Conservation (phyloP, 805 yeast genomes). For the Candida railenensis region DNA sequence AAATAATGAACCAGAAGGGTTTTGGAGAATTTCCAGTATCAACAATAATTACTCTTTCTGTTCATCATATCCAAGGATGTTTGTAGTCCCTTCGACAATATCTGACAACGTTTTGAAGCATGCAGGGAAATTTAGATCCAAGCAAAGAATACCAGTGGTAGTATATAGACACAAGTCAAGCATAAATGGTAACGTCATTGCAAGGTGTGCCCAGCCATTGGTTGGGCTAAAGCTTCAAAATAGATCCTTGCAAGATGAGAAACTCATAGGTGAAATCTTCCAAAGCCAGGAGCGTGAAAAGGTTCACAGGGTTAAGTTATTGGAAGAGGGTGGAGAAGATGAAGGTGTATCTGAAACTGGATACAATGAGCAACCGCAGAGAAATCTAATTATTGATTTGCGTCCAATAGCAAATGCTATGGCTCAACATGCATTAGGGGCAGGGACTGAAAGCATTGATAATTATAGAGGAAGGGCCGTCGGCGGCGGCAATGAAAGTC, state of each 20-base stretch:
- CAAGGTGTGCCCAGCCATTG: conserved; percentile 89
- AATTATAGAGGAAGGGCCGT: conserved; percentile 58
- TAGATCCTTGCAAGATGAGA: conserved; percentile 90
- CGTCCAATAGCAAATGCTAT: conserved; percentile 92
- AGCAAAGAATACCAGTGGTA: conserved; percentile 78
- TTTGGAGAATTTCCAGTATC: conserved; percentile 71
- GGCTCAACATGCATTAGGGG: conserved; percentile 96
- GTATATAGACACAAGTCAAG: conserved; percentile 63
- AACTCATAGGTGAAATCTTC: conserved; percentile 71
- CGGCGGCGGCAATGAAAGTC: neutral
- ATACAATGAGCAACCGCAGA: conserved; percentile 34
- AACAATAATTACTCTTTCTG: conserved; percentile 68
- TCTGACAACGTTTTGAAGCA: conserved; percentile 82
- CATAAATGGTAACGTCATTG: conserved; percentile 70
- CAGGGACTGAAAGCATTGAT: conserved; percentile 95
- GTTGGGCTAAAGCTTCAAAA: conserved; percentile 81
- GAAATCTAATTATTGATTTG: conserved; percentile 80
- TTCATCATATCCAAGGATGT: conserved; percentile 66
- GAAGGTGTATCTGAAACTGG: conserved; percentile 10
- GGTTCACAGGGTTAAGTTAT: conserved; percentile 12
- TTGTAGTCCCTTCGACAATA: conserved; percentile 73
- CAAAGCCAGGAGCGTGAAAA: conserved; percentile 47
- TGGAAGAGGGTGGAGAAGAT: neutral
- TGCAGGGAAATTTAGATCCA: conserved; percentile 84
- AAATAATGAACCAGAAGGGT: conserved; percentile 9